phyloP scores from a whole-genome alignment of 2,329 filamentous ascomycete genomes.

The Paecilomyces dactylethromorphus region DNA sequence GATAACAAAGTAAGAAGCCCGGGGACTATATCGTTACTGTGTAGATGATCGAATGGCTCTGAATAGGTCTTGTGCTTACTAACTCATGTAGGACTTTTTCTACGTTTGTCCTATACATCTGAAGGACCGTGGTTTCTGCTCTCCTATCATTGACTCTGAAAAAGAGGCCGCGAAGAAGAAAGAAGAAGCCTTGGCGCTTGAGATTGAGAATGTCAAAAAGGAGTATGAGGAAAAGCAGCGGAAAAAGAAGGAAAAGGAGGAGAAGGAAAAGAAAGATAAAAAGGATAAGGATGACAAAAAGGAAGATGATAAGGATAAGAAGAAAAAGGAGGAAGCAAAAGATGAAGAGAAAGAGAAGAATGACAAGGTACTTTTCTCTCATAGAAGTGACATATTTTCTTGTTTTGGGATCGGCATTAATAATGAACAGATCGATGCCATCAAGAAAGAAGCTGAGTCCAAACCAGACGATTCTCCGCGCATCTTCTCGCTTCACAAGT shows the following conservation, averaged over 20 bases:
- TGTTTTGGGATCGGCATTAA: not conserved
- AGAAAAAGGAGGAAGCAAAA: constrained; percentile 33
- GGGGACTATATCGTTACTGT: not conserved
- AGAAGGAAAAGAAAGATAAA: constrained; percentile 42
- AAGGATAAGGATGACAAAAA: constrained; percentile 39
- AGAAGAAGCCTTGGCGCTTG: constrained; percentile 36
- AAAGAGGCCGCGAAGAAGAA: constrained; percentile 36
- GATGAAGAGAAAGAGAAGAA: constrained; percentile 44
- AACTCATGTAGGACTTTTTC: constrained; percentile 69
- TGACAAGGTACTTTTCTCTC: constrained; percentile 43
- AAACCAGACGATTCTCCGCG: constrained; percentile 62
- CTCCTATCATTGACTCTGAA: constrained; percentile 43
- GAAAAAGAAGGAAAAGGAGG: constrained; percentile 59
- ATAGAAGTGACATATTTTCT: constrained; percentile 1
- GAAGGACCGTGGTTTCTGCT: constrained; percentile 74
- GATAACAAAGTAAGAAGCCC: constrained; percentile 67
- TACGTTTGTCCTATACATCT: constrained; percentile 81
- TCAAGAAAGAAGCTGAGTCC: constrained; percentile 39
- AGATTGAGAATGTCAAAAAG: constrained; percentile 42
- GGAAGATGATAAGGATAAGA: constrained; percentile 39
- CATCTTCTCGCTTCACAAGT: constrained; percentile 80
- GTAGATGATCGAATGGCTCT: not conserved
- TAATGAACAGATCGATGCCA: constrained; percentile 35
- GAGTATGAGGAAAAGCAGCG: constrained; percentile 71
- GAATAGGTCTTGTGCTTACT: not conserved